phyloP scores from a whole-genome alignment of 1,139 yeast genomes.

The Wickerhamiella infanticola region DNA sequence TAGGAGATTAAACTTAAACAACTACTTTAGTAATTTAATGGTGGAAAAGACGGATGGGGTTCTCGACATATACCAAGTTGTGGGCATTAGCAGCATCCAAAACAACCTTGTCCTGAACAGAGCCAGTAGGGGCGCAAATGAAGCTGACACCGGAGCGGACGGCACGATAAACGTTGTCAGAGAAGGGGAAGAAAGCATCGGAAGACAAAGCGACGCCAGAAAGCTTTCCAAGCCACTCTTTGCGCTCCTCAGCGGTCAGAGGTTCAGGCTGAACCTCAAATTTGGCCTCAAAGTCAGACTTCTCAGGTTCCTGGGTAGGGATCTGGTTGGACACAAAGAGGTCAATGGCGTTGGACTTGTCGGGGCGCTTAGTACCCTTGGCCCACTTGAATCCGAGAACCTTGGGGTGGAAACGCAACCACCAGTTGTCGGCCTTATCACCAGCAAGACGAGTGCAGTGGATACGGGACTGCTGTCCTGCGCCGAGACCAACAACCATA shows the following conservation, averaged over 20 bases:
- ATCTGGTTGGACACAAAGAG: constrained; percentile 81
- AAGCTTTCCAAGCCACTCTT: constrained; percentile 70
- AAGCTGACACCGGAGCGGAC: constrained; percentile 90
- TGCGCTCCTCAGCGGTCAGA: constrained; percentile 66
- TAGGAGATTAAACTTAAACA: not conserved
- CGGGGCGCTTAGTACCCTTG: constrained; percentile 96
- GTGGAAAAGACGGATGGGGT: constrained; percentile 95
- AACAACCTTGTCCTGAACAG: constrained; percentile 95
- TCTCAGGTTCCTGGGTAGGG: constrained; percentile 86
- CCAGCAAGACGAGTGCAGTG: constrained; percentile 99
- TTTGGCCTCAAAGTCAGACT: constrained; percentile 78
- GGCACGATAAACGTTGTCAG: constrained; percentile 96
- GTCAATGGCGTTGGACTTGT: constrained; percentile 94
- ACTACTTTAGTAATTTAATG: constrained; percentile 34
- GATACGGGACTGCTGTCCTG: constrained; percentile 98
- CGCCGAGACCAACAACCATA: constrained; percentile 97
- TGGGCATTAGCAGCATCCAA: constrained; percentile 87
- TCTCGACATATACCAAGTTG: constrained; percentile 79
- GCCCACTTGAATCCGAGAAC: constrained; percentile 93
- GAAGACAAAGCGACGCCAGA: constrained; percentile 81
- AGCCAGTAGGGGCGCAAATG: constrained; percentile 93
- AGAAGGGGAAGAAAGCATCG: constrained; percentile 99
- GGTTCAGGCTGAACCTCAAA: constrained; percentile 74
- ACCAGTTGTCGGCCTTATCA: constrained; percentile 98
- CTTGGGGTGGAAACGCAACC: constrained; percentile 96